phyloP scores from a whole-genome alignment of 805 yeast species.

The Teunomyces gatunensis region DNA sequence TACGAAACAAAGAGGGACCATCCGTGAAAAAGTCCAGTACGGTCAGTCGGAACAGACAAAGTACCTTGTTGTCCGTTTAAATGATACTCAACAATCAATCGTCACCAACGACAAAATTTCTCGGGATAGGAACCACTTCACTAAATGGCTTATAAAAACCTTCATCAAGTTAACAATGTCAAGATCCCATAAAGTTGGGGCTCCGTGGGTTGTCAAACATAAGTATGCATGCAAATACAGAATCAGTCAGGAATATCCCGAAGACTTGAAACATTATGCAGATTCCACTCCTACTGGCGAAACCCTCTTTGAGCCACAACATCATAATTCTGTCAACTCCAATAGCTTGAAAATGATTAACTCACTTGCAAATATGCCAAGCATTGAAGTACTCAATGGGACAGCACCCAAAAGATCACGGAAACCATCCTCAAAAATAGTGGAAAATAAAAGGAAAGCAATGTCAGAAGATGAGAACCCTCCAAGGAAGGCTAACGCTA shows the following conservation, averaged over 20 bases:
- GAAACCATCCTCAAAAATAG: not conserved
- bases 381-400: not conserved
- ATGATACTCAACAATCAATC: constrained; percentile 55
- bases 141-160: constrained; percentile 88
- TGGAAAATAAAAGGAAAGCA: not conserved
- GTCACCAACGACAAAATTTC: constrained; percentile 72
- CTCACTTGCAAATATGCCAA: not conserved
- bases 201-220: constrained; percentile 92
- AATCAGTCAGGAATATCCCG: constrained; percentile 60
- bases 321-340: not conserved
- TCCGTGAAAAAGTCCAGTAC: constrained; percentile 84
- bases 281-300: constrained; percentile 34
- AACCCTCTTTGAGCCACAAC: constrained; percentile 18
- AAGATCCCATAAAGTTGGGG: constrained; percentile 80
- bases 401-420: not conserved
- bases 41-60: constrained; percentile 49
- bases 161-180: constrained; percentile 75
- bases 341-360: constrained; percentile 2
- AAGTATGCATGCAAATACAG: constrained; percentile 69
- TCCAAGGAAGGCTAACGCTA: not conserved
- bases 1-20: constrained; percentile 51
- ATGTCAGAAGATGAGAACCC: not conserved
- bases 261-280: constrained; percentile 44
- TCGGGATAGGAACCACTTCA: constrained; percentile 82
- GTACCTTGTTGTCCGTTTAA: constrained; percentile 64